Percentiles rank a stretch among this genome's conserved stretches.
Evolutionary conservation across 2,329 filamentous ascomycete genomes (phyloP).

Genomic region (Nemania diffusa): DNA sequence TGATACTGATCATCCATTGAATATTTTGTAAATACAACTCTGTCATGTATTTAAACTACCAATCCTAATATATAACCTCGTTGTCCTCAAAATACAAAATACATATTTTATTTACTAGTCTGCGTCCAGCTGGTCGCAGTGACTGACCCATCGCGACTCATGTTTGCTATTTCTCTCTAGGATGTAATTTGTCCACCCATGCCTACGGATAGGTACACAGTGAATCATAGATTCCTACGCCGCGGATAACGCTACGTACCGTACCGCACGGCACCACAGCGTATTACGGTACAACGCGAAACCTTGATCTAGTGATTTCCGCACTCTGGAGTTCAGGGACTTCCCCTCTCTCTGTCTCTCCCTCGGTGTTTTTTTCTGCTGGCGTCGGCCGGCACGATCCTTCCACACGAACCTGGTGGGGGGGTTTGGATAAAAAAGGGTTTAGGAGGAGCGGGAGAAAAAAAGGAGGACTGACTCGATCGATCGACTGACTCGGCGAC

Average conservation of each 20-base stretch:
- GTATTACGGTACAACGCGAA: slow-evolving; percentile 23
- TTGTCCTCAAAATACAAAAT: neutral
- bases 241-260: slow-evolving; percentile 45
- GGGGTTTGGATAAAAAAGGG: neutral
- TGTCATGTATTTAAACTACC: neutral
- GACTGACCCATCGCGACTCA: slow-evolving; percentile 15
- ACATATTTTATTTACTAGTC: neutral
- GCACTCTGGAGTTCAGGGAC: slow-evolving; percentile 13
- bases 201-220: slow-evolving; percentile 33
- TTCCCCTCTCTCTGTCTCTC: neutral
- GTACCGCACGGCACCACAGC: slow-evolving; percentile 39
- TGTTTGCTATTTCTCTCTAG: slow-evolving; percentile 34
- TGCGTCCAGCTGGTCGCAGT: neutral
- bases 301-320: slow-evolving; percentile 21
- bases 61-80: neutral
- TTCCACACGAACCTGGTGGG: slow-evolving; percentile 2
- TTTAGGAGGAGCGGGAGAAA: neutral
- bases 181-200: slow-evolving; percentile 24
- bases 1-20: neutral
- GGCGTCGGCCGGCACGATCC: slow-evolving; percentile 19
- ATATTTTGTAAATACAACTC: neutral
- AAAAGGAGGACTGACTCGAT: slow-evolving; percentile 15
- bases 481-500: slow-evolving; percentile 18
- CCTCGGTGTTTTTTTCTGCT: slow-evolving; percentile 7
- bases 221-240: slow-evolving; percentile 17